Conservation (phyloP, 2,329 filamentous ascomycete genomes). For the Cryphonectria carpinicola region DNA sequence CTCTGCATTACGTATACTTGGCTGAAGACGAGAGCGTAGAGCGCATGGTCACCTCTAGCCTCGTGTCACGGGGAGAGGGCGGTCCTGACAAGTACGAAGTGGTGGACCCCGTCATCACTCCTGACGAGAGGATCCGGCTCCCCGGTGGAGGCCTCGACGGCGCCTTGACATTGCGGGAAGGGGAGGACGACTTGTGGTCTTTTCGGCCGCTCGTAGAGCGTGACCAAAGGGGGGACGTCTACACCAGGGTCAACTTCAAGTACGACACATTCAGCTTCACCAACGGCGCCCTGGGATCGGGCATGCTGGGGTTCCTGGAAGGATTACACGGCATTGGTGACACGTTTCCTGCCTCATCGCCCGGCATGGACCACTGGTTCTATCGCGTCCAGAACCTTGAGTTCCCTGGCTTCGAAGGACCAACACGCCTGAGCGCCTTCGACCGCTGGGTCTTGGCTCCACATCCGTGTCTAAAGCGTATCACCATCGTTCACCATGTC, state of each 20-base stretch:
- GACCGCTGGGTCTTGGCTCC: neutral
- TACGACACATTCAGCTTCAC: neutral
- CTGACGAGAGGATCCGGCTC: neutral
- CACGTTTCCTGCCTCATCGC: neutral
- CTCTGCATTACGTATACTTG: neutral
- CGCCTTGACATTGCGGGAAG: too few relatives aligned
- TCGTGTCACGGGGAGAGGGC: neutral
- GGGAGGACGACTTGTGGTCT: too few relatives aligned
- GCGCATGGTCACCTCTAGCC: neutral
- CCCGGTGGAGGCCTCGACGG: neutral
- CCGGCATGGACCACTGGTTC: neutral
- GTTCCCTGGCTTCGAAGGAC: neutral
- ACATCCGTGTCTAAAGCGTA: neutral
- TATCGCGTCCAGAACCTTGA: slow-evolving; percentile 1
- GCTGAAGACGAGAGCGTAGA: neutral
- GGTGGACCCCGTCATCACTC: neutral
- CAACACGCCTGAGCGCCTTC: neutral
- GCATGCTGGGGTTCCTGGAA: neutral
- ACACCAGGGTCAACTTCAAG: neutral
- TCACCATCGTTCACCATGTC: neutral
- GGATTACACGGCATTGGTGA: neutral
- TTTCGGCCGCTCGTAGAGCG: neutral
- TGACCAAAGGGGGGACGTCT: neutral
- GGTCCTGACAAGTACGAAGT: neutral
- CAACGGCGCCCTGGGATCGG: rapidly evolving